Evolutionary conservation across 257 asterid genomes (phyloP), one percentile per base, ranked within the genome.

Genomic region (Linaria vulgaris): DNA sequence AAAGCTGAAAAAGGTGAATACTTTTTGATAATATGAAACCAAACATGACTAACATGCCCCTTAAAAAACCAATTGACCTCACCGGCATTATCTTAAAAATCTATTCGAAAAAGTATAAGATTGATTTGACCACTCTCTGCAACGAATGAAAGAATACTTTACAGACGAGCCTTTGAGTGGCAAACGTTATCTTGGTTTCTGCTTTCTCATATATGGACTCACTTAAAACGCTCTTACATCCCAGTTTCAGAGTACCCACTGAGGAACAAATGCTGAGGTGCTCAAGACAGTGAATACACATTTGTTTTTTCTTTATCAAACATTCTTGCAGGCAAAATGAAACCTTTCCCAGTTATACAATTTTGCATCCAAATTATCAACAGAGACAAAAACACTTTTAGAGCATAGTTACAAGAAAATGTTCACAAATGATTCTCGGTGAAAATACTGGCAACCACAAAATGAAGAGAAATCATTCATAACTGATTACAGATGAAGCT

Each of bases 351-450:
- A 34, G 10, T 9, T 13, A 56, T 62, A 63, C 27, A 39, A 27
- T 20, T 48, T 49, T 54, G 21, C 31, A 47, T 49, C 56, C 39
- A 14, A 54, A 20, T 15, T 23, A 17, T 37, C 63, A 12, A 49
- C 17, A 43, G 65, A 15, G 56, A 39, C 41, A 39, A 56, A 52
- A 61, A 37, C 52, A 5, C 44, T 55, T 49, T 50, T 6, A 47
- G 27, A 20, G 16, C 46, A 48, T 72, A 37, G 27, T 52, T 34
- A 22, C 67, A 67, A 46, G 27, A 57, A 41, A 61, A 66, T 50
- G 74, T 17, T 59, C 45, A 39, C 37, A 27, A 44, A 45, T 53
- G 13, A 66, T 70, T 46, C 39, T 31, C 1, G 20, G 9, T 30
- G 47, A 62, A 61, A 55, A 59, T 45, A 27, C 22, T 49, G 47